Conservation (phyloP, 352 stramenopile genomes). For the Globisporangium ultimum region DNA sequence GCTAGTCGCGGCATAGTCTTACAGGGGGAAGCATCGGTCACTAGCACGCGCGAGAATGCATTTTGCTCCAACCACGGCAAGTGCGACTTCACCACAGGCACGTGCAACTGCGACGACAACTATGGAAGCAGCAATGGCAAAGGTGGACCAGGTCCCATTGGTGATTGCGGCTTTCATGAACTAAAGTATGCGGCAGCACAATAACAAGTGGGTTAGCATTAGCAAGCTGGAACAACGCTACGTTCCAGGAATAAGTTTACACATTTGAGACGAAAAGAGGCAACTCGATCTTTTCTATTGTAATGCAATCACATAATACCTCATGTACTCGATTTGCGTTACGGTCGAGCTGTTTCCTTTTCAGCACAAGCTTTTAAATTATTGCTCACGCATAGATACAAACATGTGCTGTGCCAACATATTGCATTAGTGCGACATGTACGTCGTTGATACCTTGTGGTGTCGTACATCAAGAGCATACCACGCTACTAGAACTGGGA, state of each 20-base stretch:
- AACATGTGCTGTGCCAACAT: too few relatives aligned
- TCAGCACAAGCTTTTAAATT: too few relatives aligned
- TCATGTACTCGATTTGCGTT: too few relatives aligned
- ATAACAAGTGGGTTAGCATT: slow-evolving; percentile 2
- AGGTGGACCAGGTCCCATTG: slow-evolving; percentile 52
- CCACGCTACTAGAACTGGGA: too few relatives aligned
- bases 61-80: slow-evolving; percentile 75
- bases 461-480: too few relatives aligned
- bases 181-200: slow-evolving; percentile 17
- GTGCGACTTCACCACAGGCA: slow-evolving; percentile 61
- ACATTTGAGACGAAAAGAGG: neutral
- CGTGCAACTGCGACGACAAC: slow-evolving; percentile 56
- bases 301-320: too few relatives aligned
- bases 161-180: slow-evolving; percentile 73
- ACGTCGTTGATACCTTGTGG: too few relatives aligned
- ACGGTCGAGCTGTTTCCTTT: too few relatives aligned
- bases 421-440: too few relatives aligned
- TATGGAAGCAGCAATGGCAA: slow-evolving; percentile 75
- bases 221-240: neutral
- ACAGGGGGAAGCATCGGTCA: slow-evolving; percentile 37
- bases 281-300: too few relatives aligned
- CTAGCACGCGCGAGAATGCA: slow-evolving; percentile 63
- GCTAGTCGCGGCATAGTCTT: slow-evolving; percentile 31
- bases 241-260: neutral
- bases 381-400: too few relatives aligned